Percentiles rank a stretch among this genome's conserved stretches.
These are phyloP conservation scores for Puccinellia tenuiflora DNA, from an alignment of 176 grass and related monocot genomes.

Conservation along the genomic window DNA sequence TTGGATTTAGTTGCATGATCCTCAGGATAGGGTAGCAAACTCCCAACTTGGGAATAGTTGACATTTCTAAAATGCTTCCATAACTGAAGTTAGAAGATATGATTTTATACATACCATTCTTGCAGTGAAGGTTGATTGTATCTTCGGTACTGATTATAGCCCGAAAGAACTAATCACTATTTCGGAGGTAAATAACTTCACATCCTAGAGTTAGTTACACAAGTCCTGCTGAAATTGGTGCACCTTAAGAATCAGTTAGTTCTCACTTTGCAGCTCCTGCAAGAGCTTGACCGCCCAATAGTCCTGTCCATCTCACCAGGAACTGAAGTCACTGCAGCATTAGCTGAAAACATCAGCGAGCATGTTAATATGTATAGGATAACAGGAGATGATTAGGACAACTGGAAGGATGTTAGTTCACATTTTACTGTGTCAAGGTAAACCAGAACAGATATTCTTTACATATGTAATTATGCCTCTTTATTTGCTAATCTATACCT, in stretches of 20 bases:
- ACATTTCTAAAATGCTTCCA: background rate
- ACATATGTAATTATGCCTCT: conserved; percentile 4
- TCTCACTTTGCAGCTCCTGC: conserved; percentile 48
- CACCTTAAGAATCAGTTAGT: conserved; percentile 9
- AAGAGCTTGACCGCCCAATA: conserved; percentile 67
- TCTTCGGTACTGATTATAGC: conserved; percentile 79
- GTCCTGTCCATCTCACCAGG: conserved; percentile 82
- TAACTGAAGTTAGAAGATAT: background rate
- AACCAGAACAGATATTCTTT: conserved; percentile 6
- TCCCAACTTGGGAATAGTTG: background rate
- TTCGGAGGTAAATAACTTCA: conserved; percentile 54
- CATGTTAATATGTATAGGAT: conserved; percentile 87
- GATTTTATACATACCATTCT: background rate
- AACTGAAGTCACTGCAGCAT: conserved; percentile 46
- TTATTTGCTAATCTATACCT: no score
- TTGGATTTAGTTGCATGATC: background rate
- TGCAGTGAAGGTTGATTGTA: conserved; percentile 90
- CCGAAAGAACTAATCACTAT: conserved; percentile 68
- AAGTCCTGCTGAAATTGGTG: background rate
- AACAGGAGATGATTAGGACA: conserved; percentile 93
- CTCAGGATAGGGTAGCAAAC: no score
- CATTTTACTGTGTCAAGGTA: conserved; percentile 83
- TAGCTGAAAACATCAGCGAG: conserved; percentile 58
- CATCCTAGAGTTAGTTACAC: background rate
- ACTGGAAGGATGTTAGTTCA: conserved; percentile 66